A percentile compares a stretch with the other conserved stretches of the same genome.
Evolutionary conservation across 2,329 filamentous ascomycete species (phyloP).

Genomic region (Byssothecium circinans): DNA sequence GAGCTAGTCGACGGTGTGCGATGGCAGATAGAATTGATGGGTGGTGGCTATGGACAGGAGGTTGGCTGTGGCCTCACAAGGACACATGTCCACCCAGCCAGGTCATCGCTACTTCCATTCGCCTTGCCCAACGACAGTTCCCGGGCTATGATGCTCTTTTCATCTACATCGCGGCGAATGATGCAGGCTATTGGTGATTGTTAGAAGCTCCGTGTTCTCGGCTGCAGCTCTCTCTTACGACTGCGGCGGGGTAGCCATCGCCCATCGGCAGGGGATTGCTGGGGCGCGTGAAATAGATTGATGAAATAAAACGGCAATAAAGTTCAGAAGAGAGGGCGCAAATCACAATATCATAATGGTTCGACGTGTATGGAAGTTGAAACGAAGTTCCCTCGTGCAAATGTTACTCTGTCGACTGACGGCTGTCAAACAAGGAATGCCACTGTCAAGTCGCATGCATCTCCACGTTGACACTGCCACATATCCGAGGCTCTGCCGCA

Average conservation of each 20-base stretch:
- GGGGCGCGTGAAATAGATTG: neutral
- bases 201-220: neutral
- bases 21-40: neutral
- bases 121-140: neutral
- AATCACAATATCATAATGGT: neutral
- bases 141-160: neutral
- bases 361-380: neutral
- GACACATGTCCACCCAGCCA: constrained; percentile 6
- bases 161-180: constrained; percentile 9
- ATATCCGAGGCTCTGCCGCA: neutral
- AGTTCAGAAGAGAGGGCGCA: neutral
- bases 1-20: neutral
- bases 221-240: neutral
- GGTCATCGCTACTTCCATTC: neutral
- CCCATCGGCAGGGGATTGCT: no score
- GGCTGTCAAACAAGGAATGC: no score
- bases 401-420: neutral
- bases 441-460: neutral
- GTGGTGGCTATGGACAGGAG: neutral
- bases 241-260: neutral
- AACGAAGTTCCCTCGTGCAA: neutral
- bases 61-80: neutral
- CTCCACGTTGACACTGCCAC: neutral
- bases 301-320: neutral
- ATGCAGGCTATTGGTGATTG: constrained; percentile 7